These are phyloP conservation scores for Penicillium salamii DNA, from an alignment of 495 filamentous ascomycete genomes.

Conservation along the genomic window DNA sequence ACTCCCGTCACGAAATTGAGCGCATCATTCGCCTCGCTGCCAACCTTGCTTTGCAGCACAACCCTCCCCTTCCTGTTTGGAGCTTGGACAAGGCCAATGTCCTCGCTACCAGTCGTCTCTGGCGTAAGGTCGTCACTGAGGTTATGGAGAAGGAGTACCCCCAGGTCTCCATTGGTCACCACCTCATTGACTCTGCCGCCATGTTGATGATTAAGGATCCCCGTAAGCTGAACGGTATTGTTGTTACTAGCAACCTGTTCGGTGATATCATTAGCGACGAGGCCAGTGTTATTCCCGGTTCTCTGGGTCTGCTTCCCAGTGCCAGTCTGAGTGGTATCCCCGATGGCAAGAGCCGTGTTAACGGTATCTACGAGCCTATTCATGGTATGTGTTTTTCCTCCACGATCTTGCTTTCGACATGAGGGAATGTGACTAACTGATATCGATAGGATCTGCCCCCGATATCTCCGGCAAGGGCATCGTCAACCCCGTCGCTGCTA, in stretches of 20 bases:
- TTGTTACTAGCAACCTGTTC: slow-evolving; percentile 93
- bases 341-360: slow-evolving; percentile 56
- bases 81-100: slow-evolving; percentile 98
- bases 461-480: slow-evolving; percentile 82
- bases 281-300: slow-evolving; percentile 92
- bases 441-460: slow-evolving; percentile 40
- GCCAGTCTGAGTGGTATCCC: slow-evolving; percentile 86
- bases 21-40: slow-evolving; percentile 81
- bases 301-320: slow-evolving; percentile 83
- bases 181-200: slow-evolving; percentile 92
- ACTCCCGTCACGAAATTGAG: slow-evolving; percentile 85
- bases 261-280: slow-evolving; percentile 97
- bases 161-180: slow-evolving; percentile 75
- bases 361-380: slow-evolving; percentile 95
- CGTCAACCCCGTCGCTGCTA: slow-evolving; percentile 66
- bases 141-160: slow-evolving; percentile 82
- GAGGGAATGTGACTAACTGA: slow-evolving; percentile 8
- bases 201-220: slow-evolving; percentile 99
- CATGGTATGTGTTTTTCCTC: slow-evolving; percentile 61
- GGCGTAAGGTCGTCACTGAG: slow-evolving; percentile 84
- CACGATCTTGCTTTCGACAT: too few relatives aligned
- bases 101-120: slow-evolving; percentile 82
- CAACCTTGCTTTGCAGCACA: slow-evolving; percentile 72
- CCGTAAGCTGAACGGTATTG: slow-evolving; percentile 81
- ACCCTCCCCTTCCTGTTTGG: slow-evolving; percentile 81